Evolutionary conservation across 1,284 basidiomycete genomes (phyloP).

Genomic region (Malassezia brasiliensis): DNA sequence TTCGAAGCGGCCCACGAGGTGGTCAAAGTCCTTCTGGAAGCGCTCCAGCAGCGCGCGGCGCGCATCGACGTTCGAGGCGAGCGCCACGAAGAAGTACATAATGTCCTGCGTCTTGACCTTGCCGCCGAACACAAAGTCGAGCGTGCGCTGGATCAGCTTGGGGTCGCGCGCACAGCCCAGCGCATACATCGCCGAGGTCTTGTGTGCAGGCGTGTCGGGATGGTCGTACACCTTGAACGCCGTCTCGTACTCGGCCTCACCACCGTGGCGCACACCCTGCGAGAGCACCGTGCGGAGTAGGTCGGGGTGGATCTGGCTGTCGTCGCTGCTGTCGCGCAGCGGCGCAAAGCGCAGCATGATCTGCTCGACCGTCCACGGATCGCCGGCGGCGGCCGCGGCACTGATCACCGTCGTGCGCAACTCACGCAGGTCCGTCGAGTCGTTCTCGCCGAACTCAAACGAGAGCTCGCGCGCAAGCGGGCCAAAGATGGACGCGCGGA

Average conservation of each 20-base stretch:
- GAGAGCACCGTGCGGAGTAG: conserved; percentile 19
- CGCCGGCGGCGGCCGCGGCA: conserved; percentile 54
- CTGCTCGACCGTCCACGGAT: conserved; percentile 50
- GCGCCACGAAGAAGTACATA: conserved; percentile 38
- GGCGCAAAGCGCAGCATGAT: conserved; percentile 63
- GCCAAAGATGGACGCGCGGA: conserved; percentile 56
- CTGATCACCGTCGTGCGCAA: conserved; percentile 65
- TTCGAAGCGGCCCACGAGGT: conserved; percentile 56
- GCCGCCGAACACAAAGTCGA: conserved; percentile 25
- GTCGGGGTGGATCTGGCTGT: conserved; percentile 61
- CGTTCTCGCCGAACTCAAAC: conserved; percentile 62
- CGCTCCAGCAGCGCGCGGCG: conserved; percentile 40
- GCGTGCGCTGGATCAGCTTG: conserved; percentile 35
- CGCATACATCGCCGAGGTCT: conserved; percentile 42
- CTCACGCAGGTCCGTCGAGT: conserved; percentile 63
- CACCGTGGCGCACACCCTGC: conserved; percentile 61
- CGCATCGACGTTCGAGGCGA: conserved; percentile 30
- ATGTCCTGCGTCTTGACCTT: conserved; percentile 47
- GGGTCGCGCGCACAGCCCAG: conserved; percentile 32
- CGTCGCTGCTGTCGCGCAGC: conserved; percentile 64
- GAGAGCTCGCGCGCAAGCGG: conserved; percentile 70
- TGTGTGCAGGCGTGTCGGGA: conserved; percentile 50
- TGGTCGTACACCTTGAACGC: conserved; percentile 59
- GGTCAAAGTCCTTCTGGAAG: conserved; percentile 36
- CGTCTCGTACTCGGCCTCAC: conserved; percentile 59